Base-by-base conservation (phyloP, 225 moss, liverwort and hornwort genomes). In the Lunularia cruciata region DNA sequence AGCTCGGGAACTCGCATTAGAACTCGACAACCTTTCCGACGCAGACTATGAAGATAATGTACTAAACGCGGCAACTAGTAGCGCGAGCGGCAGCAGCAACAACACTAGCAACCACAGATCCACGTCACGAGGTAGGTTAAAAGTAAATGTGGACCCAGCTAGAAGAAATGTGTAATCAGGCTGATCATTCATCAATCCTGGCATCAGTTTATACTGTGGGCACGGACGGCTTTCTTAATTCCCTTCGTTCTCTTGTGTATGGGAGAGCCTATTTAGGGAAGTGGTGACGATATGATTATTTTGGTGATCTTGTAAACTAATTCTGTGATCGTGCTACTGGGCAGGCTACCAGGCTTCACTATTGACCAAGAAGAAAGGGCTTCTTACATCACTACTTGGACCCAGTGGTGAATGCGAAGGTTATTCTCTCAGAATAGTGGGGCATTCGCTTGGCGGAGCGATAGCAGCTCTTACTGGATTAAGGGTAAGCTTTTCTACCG, bases 381-480 rank as follows among this genome's bases (percentile, higher is more conserved):
- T 92, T 65, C 76, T 98, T 35, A 74, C 89, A 9, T 61, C 87
- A n/a, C 70, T 98, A 38, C 86, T 98, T 52, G 86, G 89, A 60
- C 86, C 86, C 49, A 72, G 78, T 47, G 88, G 90, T 74, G 81
- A 79, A 61, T 91, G 86, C 62, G 76, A 86, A 73, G 84, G 85
- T 28, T 98, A 86, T 58, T 59, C 82, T 28, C 77, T 98, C 39
- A 86, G 90, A 63, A 75, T 98, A 72, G 92, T 98, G 48, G 96
- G 96, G n/a, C 96, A 98, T 76, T 98, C 96, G 3, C 76, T 98
- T 47, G 96, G 96, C 67, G 96, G 92, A 65, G 83, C 96, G 62
- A 88, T 98, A 68, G 89, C 90, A 68, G 83, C 96, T 38, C 86
- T 98, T 33, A 89, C 92, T 33, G 96, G 85, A 27, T 83, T 98